These are phyloP conservation scores for Candida maesae DNA, from an alignment of 805 yeast genomes.

Conservation along the genomic window DNA sequence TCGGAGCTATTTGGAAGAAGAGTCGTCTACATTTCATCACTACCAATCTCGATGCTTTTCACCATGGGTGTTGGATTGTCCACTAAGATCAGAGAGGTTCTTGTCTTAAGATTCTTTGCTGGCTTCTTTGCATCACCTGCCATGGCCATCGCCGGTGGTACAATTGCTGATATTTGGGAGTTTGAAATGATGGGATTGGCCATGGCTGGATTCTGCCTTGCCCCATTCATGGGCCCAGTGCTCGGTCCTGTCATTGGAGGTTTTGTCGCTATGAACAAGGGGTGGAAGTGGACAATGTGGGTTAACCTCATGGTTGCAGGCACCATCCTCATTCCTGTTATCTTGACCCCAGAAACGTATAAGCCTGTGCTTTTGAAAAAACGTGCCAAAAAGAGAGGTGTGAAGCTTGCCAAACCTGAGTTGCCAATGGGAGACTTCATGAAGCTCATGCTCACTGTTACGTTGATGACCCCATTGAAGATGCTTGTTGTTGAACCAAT, in stretches of 20 bases:
- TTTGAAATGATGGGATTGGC: constrained; percentile 65
- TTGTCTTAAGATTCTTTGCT: constrained; percentile 68
- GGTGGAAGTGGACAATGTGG: constrained; percentile 73
- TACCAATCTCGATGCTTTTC: constrained; percentile 66
- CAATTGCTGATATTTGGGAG: constrained; percentile 73
- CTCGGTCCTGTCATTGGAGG: constrained; percentile 75
- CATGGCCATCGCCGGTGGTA: constrained; percentile 81
- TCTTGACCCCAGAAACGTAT: constrained; percentile 63
- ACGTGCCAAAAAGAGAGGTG: constrained; percentile 59
- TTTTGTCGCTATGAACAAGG: constrained; percentile 55
- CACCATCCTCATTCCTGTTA: constrained; percentile 42
- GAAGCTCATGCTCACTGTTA: constrained; percentile 43
- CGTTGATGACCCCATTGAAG: constrained; percentile 58
- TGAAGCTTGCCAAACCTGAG: constrained; percentile 42
- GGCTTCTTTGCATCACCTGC: constrained; percentile 82
- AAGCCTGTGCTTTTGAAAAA: constrained; percentile 57
- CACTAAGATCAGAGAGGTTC: constrained; percentile 52
- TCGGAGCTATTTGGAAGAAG: constrained; percentile 69
- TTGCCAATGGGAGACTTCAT: constrained; percentile 38
- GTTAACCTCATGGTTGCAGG: constrained; percentile 67
- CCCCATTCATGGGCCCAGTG: constrained; percentile 80
- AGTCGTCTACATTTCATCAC: constrained; percentile 52
- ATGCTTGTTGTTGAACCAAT: constrained; percentile 76
- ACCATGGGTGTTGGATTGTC: constrained; percentile 73
- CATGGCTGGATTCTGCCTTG: constrained; percentile 73